Conservation (phyloP, 2,329 filamentous ascomycete species). For the Penicillium sp. region DNA sequence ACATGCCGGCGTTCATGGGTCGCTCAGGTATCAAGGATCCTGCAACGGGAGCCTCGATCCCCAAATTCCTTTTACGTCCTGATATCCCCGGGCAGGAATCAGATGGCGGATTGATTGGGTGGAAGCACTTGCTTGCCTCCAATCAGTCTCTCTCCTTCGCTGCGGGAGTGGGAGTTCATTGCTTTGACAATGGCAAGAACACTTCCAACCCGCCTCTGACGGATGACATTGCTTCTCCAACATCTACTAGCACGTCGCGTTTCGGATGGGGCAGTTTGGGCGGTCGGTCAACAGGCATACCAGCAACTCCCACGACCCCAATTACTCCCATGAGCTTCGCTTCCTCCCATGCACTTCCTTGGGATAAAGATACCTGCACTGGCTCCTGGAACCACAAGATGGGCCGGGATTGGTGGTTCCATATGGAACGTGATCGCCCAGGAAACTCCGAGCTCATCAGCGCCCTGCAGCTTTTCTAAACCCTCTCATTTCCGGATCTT, state of each 20-base stretch:
- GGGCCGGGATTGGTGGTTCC: conserved; percentile 49
- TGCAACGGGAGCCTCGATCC: conserved; percentile 34
- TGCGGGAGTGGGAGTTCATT: conserved; percentile 36
- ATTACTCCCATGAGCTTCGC: conserved; percentile 34
- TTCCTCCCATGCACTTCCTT: conserved; percentile 33
- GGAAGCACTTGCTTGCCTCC: conserved; percentile 46
- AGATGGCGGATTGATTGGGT: conserved; percentile 47
- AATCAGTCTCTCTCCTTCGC: conserved; percentile 43
- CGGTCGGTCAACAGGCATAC: conserved; percentile 33
- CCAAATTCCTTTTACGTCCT: conserved; percentile 44
- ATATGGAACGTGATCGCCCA: conserved; percentile 46
- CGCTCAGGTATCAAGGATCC: conserved; percentile 32
- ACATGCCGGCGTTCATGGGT: conserved; percentile 47
- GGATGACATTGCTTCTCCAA: conserved; percentile 35
- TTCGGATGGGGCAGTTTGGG: conserved; percentile 40
- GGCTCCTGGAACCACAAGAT: conserved; percentile 47
- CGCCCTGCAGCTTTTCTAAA: conserved; percentile 38
- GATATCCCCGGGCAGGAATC: conserved; percentile 45
- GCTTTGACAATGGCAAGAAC: conserved; percentile 29
- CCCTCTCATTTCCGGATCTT: neutral
- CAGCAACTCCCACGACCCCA: conserved; percentile 35
- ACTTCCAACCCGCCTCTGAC: conserved; percentile 20
- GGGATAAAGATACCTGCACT: conserved; percentile 46
- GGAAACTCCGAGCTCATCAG: conserved; percentile 35
- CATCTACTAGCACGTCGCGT: conserved; percentile 36